A percentile compares a stretch with the other conserved stretches of the same genome.
These are phyloP conservation scores for Ocimum tenuiflorum DNA, from an alignment of 257 asterid genomes.

Conservation along the genomic window DNA sequence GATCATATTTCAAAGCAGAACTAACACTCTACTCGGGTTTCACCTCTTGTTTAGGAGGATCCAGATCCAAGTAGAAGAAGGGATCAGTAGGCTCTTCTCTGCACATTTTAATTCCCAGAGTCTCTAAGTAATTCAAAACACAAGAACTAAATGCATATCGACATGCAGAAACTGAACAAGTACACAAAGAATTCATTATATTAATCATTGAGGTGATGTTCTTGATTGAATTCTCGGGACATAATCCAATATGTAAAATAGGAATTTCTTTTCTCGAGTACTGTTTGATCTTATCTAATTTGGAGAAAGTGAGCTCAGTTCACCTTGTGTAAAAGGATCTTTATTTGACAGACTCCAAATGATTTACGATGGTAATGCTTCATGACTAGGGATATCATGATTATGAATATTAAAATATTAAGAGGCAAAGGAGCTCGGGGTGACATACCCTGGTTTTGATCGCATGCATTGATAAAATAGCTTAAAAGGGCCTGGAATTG, in stretches of 20 bases:
- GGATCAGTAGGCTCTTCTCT: constrained; percentile 97
- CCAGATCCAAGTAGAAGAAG: constrained; percentile 73
- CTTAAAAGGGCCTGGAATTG: constrained; percentile 95
- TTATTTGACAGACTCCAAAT: not conserved
- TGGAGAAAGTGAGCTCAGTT: not conserved
- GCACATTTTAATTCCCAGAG: constrained; percentile 28
- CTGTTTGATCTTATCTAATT: not conserved
- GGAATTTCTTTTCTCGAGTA: not conserved
- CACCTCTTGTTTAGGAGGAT: constrained; percentile 69
- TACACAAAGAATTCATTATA: not conserved
- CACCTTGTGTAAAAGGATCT: not conserved
- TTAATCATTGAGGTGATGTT: not conserved
- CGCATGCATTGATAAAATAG: constrained; percentile 89
- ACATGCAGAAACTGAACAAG: not conserved
- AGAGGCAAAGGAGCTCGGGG: not conserved
- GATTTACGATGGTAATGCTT: not conserved
- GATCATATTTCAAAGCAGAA: not conserved
- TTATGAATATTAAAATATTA: not conserved
- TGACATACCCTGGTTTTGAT: constrained; percentile 80
- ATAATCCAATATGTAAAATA: not conserved
- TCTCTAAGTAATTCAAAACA: not conserved
- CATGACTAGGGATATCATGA: not conserved
- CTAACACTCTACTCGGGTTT: constrained; percentile 4
- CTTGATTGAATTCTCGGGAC: not conserved
- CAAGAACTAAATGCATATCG: not conserved